A percentile compares a stretch with the other conserved stretches of the same genome.
phyloP scores from a whole-genome alignment of 2,329 filamentous ascomycete species.

The Furcasterigmium furcatum region DNA sequence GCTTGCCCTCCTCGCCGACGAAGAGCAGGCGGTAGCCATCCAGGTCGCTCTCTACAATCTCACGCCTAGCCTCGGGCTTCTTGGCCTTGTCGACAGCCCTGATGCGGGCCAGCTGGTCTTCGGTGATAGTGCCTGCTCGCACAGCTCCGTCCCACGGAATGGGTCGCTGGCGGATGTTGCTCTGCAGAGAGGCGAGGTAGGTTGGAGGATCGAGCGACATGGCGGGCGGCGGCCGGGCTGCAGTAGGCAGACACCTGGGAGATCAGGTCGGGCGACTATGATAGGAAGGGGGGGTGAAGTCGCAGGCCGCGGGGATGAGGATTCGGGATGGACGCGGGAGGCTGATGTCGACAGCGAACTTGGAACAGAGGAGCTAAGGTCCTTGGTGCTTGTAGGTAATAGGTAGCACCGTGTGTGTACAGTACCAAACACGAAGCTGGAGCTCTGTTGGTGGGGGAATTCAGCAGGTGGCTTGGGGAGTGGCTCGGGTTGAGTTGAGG shows the following conservation, averaged over 20 bases:
- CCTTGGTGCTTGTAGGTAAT: too few relatives aligned
- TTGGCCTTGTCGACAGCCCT: conserved; percentile 95
- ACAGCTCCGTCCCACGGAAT: conserved; percentile 98
- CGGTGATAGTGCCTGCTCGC: conserved; percentile 87
- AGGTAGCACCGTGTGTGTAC: too few relatives aligned
- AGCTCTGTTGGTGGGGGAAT: too few relatives aligned
- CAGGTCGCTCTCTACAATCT: conserved; percentile 76
- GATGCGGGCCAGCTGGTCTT: conserved; percentile 92
- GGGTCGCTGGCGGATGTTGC: conserved; percentile 92
- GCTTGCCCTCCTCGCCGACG: conserved; percentile 67
- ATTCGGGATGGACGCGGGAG: conserved; percentile 9
- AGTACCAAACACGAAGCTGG: too few relatives aligned
- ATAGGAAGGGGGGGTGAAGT: conserved; percentile 2
- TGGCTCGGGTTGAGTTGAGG: too few relatives aligned
- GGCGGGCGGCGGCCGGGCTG: conserved; percentile 11
- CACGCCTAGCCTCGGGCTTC: conserved; percentile 76
- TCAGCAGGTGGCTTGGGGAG: too few relatives aligned
- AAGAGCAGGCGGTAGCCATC: conserved; percentile 79
- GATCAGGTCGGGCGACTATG: conserved; percentile 5
- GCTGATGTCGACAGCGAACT: conserved; percentile 2
- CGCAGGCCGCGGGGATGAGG: conserved; percentile 8
- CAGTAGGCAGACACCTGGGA: not conserved
- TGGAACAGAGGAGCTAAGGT: not conserved
- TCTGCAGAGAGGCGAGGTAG: conserved; percentile 82
- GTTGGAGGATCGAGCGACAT: conserved; percentile 94